Base-by-base conservation (phyloP, 495 filamentous ascomycete genomes). In the Aspergillus wentii region DNA sequence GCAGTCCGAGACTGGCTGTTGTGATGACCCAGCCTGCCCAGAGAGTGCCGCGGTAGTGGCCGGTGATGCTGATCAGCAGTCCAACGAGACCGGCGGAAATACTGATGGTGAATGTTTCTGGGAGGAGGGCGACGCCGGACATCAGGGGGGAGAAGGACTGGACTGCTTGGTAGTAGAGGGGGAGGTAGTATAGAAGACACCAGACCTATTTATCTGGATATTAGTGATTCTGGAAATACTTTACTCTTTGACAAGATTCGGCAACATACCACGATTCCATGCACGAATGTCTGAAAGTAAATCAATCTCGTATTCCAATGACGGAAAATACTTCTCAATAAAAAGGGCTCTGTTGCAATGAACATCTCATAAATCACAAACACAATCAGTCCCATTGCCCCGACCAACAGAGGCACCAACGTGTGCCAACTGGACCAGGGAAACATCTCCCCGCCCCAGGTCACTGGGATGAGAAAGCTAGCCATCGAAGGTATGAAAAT, bases 371-470 rank as follows among this genome's bases (percentile, higher is more conserved):
- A 56, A 10, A 57, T 25, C 8, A 8, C 33, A 34, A 54, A 59
- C 15, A 16, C 7, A n/a, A 41, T 4, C 1, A 62, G 38, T 0
- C 51, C 41, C 2, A 26, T 13, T 6, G 35, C 17, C 3, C 59
- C 59, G 8, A 62, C 11, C 6, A 39, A 1, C 0, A 62, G 39
- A 0, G 59, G 75, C 1, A 72, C 57, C 4, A 81, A 50, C 0
- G 72, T 76, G 22, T 60, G 68, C 56, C 61, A 75, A 1, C 51
- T 54, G 13, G 36, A 40, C 79, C 80, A 85, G 3, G 59, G 25
- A 49, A 71, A 78, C 49, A 71, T 57, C 1, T 65, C 49, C 1
- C 76, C 79, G 1, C 68, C 79, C 71, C 73, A 82, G 3, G 71
- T 68, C 1, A 83, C 30, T 0, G 68, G 70, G 16, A 81, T 63